Evolutionary conservation across 2,329 filamentous ascomycete genomes (phyloP), one percentile per base, ranked within the genome.

Genomic region (Botryosphaeria agaves): DNA sequence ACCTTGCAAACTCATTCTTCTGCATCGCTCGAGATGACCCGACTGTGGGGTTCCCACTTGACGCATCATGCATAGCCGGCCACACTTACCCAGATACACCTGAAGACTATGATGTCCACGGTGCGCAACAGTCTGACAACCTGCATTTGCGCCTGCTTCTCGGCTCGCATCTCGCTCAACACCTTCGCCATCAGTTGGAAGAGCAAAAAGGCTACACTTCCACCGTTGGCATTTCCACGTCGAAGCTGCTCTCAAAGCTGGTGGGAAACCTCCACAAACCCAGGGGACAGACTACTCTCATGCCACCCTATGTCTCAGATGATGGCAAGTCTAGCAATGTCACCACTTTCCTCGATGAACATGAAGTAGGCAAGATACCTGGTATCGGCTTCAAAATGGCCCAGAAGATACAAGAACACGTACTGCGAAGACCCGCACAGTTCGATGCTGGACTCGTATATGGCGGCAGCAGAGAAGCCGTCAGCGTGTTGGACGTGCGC

Each of bases 221-320:
- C 17, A 87, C 85, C 1, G 84, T 81, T 25, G 87, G 87, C 3
- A 72, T 95, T 14, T 77, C 84, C 2, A 91, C 82, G 1, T 87
- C 77, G 45, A 95, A 95, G 52, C 53, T 87, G 4, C 61, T 93
- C 7, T 73, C 80, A 34, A 95, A 95, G 52, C 64, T 95, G 9
- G 80, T 74, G 7, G 87, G 87, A 8, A 79, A 72, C 48, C 61
- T 76, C 34, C 72, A 94, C 49, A 95, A 95, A 55, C 87, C 87
- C 1, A 75, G 76, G 34, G 77, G 72, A 36, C 89, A 95, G 52
- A 95, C 87, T 0, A 83, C 80, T 0, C 58, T 95, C 5, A 54
- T 92, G 26, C 73, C 78, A 4, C 69, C 77, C 2, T 68, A 69
- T 32, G 57, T 60, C 3, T 42, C 38, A 14, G 32, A 32, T 9